Evolutionary conservation across 106 monocot species (phyloP).

Genomic region (Dendrobium officinale): DNA sequence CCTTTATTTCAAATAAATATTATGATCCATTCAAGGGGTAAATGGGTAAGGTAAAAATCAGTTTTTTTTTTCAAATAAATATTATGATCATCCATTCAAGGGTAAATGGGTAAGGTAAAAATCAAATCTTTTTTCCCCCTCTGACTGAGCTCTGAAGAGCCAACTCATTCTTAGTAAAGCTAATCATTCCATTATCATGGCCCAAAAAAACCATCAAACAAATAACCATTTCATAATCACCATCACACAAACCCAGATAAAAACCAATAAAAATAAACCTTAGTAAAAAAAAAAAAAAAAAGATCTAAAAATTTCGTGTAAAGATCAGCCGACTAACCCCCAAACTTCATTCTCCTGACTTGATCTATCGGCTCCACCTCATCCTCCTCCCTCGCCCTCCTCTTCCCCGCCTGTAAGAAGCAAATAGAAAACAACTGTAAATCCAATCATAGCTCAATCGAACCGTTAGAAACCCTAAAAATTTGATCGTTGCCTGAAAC

Average conservation of each 20-base stretch:
- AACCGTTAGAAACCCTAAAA: slow-evolving; percentile 3
- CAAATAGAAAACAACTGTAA: not conserved
- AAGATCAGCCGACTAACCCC: not conserved
- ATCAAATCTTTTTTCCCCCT: not conserved
- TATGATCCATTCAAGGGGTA: no score
- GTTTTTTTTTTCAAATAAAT: not conserved
- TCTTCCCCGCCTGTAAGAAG: not conserved
- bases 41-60: not conserved
- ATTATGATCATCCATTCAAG: no score
- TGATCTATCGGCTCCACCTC: not conserved
- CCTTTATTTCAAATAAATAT: no score
- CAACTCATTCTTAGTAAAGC: not conserved
- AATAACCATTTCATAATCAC: not conserved
- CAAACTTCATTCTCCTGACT: not conserved
- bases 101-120: not conserved
- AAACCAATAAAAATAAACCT: not conserved
- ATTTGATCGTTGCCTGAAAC: not conserved
- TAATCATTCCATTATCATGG: not conserved
- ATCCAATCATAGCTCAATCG: not conserved
- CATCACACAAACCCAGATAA: not conserved
- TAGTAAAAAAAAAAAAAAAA: not conserved
- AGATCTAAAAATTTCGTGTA: not conserved
- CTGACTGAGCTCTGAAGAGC: not conserved
- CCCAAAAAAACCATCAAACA: not conserved
- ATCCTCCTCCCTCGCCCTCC: not conserved